These are phyloP conservation scores for Solanum hybrid DNA, from an alignment of 305 asterid genomes.

Conservation along the genomic window DNA sequence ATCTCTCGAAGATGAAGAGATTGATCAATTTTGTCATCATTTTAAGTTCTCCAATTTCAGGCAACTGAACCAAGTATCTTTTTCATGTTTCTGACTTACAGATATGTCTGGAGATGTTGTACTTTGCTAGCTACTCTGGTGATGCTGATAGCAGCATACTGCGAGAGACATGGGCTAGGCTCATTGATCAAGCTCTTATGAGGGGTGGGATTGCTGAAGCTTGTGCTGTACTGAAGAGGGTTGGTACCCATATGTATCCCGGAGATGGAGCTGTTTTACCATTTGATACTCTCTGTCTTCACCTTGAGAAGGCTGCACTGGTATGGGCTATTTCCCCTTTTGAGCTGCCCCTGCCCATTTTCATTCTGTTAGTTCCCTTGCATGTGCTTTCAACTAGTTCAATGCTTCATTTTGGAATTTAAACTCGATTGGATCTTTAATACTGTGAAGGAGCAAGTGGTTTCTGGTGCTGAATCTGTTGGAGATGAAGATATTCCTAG, in stretches of 20 bases:
- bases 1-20: not conserved
- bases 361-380: not conserved
- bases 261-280: constrained; percentile 89
- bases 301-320: constrained; percentile 93
- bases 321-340: constrained; percentile 22
- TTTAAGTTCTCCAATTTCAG: not conserved
- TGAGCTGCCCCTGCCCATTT: not conserved
- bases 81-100: constrained; percentile 20
- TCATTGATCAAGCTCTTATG: constrained; percentile 84
- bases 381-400: not conserved
- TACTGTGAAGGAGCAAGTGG: constrained; percentile 51
- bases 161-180: constrained; percentile 92
- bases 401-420: not conserved
- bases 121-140: constrained; percentile 92
- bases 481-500: constrained; percentile 92
- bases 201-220: constrained; percentile 96
- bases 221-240: constrained; percentile 80
- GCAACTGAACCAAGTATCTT: not conserved
- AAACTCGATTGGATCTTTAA: not conserved
- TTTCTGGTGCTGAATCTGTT: constrained; percentile 59
- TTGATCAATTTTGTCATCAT: not conserved
- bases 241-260: constrained; percentile 67
- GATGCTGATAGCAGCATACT: constrained; percentile 88
- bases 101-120: constrained; percentile 90
- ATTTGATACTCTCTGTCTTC: constrained; percentile 75